These are phyloP conservation scores for Fraxinus quadrangulata DNA, from an alignment of 257 asterid genomes.

Conservation along the genomic window DNA sequence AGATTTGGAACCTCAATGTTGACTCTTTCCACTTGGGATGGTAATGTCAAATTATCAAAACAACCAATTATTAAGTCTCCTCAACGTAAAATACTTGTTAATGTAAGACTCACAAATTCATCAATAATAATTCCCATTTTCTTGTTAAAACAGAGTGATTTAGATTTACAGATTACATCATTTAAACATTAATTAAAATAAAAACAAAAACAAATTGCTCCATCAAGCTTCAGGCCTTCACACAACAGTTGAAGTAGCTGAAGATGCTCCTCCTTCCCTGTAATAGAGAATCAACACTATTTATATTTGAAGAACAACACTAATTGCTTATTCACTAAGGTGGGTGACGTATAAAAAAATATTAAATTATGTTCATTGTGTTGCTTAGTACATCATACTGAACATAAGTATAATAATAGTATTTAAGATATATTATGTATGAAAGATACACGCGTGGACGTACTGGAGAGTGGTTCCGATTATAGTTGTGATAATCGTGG, in stretches of 20 bases:
- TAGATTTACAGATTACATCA: not conserved
- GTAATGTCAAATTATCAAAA: no score
- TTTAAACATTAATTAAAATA: constrained; percentile 1
- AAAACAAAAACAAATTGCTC: not conserved
- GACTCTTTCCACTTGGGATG: no score
- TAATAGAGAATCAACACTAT: constrained; percentile 5
- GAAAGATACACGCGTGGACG: not conserved
- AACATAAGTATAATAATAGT: no score
- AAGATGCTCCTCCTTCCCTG: constrained; percentile 86
- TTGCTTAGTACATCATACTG: not conserved
- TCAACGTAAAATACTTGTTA: not conserved
- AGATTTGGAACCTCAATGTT: no score
- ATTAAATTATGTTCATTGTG: not conserved
- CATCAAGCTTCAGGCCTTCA: constrained; percentile 52
- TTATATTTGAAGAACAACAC: not conserved
- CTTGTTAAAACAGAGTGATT: not conserved
- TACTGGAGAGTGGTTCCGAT: constrained; percentile 19
- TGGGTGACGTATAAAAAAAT: not conserved
- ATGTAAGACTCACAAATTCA: not conserved
- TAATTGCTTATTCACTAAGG: not conserved
- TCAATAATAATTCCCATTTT: not conserved
- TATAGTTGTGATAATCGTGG: not conserved
- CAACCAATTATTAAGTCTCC: no score
- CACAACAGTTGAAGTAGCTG: constrained; percentile 86
- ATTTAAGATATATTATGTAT: no score